These are phyloP conservation scores for Euphrasia arctica DNA, from an alignment of 305 asterid species.

Conservation along the genomic window DNA sequence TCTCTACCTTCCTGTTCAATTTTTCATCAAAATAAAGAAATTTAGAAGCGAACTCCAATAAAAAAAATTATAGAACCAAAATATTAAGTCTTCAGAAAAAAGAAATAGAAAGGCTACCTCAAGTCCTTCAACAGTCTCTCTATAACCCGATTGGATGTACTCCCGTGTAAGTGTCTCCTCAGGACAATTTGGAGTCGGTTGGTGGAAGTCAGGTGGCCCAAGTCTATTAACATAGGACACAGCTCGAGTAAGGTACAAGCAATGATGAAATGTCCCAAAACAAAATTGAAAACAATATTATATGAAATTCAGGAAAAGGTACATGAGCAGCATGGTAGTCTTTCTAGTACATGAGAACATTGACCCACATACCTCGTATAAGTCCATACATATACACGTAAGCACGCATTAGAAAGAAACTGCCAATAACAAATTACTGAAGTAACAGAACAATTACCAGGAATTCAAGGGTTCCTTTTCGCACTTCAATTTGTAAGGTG, in stretches of 20 bases:
- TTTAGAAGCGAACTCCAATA: background rate
- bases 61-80: background rate
- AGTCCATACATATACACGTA: background rate
- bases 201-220: conserved; percentile 82
- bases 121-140: conserved; percentile 73
- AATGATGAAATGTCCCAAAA: conserved; percentile 11
- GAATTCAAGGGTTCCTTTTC: conserved; percentile 74
- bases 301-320: conserved; percentile 4
- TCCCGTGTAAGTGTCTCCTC: conserved; percentile 76
- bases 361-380: background rate
- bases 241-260: conserved; percentile 13
- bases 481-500: conserved; percentile 66
- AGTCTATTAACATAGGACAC: conserved; percentile 45
- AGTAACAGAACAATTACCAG: conserved; percentile 44
- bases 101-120: conserved; percentile 42
- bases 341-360: background rate
- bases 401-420: background rate
- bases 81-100: background rate
- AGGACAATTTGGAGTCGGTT: conserved; percentile 66
- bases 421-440: conserved; percentile 10
- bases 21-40: conserved; percentile 5
- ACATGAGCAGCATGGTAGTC: conserved; percentile 10
- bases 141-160: conserved; percentile 62
- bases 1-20: conserved; percentile 65
- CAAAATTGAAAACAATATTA: conserved; percentile 8